Evolutionary conservation across 1,284 basidiomycete genomes (phyloP), one percentile per base, ranked within the genome.

Genomic region (Naganishia liquefaciens): DNA sequence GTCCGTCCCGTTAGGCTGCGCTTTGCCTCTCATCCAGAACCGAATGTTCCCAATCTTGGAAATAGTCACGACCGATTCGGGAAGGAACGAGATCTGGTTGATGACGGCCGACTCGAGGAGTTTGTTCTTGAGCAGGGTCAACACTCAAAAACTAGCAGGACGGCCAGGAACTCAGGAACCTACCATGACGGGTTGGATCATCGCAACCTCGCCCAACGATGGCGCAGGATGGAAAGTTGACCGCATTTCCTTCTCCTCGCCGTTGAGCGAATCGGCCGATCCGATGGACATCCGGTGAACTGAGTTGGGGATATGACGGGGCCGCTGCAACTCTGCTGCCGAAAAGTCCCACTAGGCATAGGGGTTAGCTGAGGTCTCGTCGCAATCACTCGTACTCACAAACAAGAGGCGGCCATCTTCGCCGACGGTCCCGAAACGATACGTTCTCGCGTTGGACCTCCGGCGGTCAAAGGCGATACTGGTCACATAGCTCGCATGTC

Each of bases 401-500:
- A 96, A 75, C 54, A 95, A 89, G 6, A 96, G 75, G 75, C 93
- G 93, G 75, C 93, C 94, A 74, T 97, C 93, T 76, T 96, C 93
- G 30, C 92, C 93, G 0, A 95, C 91, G 71, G 89, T 92, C 1
- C 89, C 91, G 72, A 97, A 95, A 25, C 91, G 84, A 75, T 94
- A 94, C 42, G 89, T 91, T 49, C 91, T 84, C 27, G 88, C 89
- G 70, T 94, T 91, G 70, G 89, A 90, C 25, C 88, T 84, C 57
- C 87, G 82, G 15, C 90, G 87, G 77, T 99, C 96, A 75, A 97
- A 99, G 0, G 90, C 88, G 10, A 98, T 83, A 2, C 86, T 83
- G 0, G 91, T 89, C 5, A 99, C 90, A 74, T 96, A 98, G 1
- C 91, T 94, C 0, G 91, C 89, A 75, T 99, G 95, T 0, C 95